These are phyloP conservation scores for Fomitopsis serialis DNA, from an alignment of 768 basidiomycete genomes.

Conservation along the genomic window DNA sequence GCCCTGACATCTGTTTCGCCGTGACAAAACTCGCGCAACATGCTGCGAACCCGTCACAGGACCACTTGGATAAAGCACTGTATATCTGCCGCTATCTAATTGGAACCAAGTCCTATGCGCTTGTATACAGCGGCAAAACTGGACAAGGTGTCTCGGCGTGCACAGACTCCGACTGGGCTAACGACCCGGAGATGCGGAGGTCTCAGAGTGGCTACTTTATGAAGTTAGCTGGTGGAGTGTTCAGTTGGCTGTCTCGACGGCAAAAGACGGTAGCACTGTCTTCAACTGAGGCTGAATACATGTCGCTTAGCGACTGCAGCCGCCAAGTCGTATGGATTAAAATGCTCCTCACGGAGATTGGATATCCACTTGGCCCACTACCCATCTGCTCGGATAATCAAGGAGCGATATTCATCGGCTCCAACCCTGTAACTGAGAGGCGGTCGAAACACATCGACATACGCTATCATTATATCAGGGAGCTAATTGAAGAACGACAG, in stretches of 20 bases:
- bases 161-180: constrained; percentile 6
- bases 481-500: background rate
- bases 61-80: background rate
- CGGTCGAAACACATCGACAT: constrained; percentile 4
- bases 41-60: constrained; percentile 22
- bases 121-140: background rate
- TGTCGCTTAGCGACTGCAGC: background rate
- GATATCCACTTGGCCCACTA: background rate
- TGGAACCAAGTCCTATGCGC: background rate
- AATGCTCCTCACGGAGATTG: background rate
- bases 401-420: background rate
- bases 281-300: constrained; percentile 3
- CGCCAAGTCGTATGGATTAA: constrained; percentile 3
- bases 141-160: background rate
- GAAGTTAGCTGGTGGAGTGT: background rate
- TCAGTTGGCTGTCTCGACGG: constrained; percentile 3
- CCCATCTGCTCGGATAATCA: constrained; percentile 4
- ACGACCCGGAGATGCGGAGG: background rate
- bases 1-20: constrained; percentile 35
- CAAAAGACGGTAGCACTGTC: constrained; percentile 4
- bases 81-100: constrained; percentile 1
- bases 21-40: constrained; percentile 30
- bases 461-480: constrained; percentile 3
- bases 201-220: constrained; percentile 4
- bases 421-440: background rate